Evolutionary conservation across 1,284 basidiomycete genomes (phyloP).

Genomic region (Sporisorium graminicola): DNA sequence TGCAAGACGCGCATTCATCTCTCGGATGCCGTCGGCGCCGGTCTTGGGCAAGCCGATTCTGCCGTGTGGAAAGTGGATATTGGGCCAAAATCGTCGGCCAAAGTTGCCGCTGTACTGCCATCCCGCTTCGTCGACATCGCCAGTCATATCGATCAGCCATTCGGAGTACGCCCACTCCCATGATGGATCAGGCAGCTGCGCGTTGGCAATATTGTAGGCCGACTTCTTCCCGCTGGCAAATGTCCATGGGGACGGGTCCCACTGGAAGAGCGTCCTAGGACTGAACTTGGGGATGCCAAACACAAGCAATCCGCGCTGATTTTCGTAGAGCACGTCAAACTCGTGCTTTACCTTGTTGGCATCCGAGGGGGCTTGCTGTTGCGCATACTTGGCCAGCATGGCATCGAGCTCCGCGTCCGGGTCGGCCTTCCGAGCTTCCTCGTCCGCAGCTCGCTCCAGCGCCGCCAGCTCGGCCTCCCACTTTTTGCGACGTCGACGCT

Average conservation of each 20-base stretch:
- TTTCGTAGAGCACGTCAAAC: slow-evolving; percentile 68
- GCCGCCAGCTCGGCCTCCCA: slow-evolving; percentile 53
- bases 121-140: slow-evolving; percentile 67
- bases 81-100: slow-evolving; percentile 52
- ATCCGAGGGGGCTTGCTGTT: slow-evolving; percentile 50
- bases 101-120: slow-evolving; percentile 68
- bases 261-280: slow-evolving; percentile 61
- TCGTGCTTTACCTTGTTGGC: slow-evolving; percentile 54
- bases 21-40: slow-evolving; percentile 39
- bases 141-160: slow-evolving; percentile 69
- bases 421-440: slow-evolving; percentile 26
- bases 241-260: slow-evolving; percentile 67
- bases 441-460: slow-evolving; percentile 24
- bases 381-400: slow-evolving; percentile 53
- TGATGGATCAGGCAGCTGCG: slow-evolving; percentile 66
- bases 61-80: slow-evolving; percentile 46
- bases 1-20: slow-evolving; percentile 51
- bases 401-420: slow-evolving; percentile 54
- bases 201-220: slow-evolving; percentile 64
- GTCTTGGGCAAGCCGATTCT: slow-evolving; percentile 48
- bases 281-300: slow-evolving; percentile 68
- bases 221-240: slow-evolving; percentile 53
- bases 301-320: slow-evolving; percentile 65
- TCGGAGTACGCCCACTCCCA: slow-evolving; percentile 69
- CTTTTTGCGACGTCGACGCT: slow-evolving; percentile 39